Conservation (phyloP, 228 moss, liverwort and hornwort genomes). For the Sphagnum fallax region DNA sequence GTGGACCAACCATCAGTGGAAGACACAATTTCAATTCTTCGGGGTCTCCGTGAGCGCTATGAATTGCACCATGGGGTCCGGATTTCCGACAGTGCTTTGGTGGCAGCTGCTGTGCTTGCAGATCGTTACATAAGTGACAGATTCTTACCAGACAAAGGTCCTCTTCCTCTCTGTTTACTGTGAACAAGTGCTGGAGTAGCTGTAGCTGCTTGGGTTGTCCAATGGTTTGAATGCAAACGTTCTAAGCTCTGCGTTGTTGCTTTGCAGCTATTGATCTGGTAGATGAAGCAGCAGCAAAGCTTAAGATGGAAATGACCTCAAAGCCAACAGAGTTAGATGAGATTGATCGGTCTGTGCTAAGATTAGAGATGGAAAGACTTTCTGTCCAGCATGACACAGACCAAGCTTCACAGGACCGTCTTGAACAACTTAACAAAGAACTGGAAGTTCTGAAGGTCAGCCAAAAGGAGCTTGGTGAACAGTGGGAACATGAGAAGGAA, state of each 20-base stretch:
- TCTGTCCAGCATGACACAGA: constrained; percentile 84
- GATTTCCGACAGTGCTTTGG: constrained; percentile 18
- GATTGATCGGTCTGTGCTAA: constrained; percentile 77
- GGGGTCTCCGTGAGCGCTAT: constrained; percentile 17
- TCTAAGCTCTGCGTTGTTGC: not conserved
- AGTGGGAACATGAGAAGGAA: constrained; percentile 96
- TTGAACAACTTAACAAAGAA: constrained; percentile 64
- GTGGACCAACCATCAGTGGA: constrained; percentile 21
- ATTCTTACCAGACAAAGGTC: constrained; percentile 20
- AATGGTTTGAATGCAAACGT: not conserved
- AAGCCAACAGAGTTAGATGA: constrained; percentile 95
- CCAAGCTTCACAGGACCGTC: constrained; percentile 81
- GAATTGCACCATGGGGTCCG: constrained; percentile 24
- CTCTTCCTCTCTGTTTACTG: not conserved
- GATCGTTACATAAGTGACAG: constrained; percentile 21
- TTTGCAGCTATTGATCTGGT: constrained; percentile 85
- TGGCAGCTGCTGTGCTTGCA: constrained; percentile 20
- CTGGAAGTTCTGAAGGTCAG: constrained; percentile 53
- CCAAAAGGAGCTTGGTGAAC: constrained; percentile 84
- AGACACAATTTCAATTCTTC: constrained; percentile 19
- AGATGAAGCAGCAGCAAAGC: constrained; percentile 91
- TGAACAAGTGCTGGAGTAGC: not conserved
- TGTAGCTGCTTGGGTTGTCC: no score
- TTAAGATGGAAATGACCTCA: constrained; percentile 98
- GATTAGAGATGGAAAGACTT: constrained; percentile 89